phyloP scores from a whole-genome alignment of 495 filamentous ascomycete genomes.

The Glutinoglossum americanum region DNA sequence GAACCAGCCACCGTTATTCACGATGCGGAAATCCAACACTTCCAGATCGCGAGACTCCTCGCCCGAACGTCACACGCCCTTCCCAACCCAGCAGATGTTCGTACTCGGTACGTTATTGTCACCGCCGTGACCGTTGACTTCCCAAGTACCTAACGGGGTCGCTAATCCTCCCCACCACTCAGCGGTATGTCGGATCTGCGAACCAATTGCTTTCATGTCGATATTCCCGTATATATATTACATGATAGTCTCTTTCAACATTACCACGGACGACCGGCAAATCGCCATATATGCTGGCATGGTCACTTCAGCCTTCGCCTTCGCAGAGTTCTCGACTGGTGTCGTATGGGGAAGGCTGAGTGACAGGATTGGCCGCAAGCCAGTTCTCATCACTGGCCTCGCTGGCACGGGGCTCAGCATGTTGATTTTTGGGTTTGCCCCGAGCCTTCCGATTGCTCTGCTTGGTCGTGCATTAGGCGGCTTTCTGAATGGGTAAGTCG shows the following conservation, averaged over 20 bases:
- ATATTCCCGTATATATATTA: constrained; percentile 98
- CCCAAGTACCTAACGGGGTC: background rate
- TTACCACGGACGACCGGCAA: constrained; percentile 52
- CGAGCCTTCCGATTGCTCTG: constrained; percentile 62
- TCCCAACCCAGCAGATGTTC: constrained; percentile 10
- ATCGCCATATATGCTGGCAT: constrained; percentile 88
- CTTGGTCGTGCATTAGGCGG: constrained; percentile 77
- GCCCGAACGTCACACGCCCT: constrained; percentile 1
- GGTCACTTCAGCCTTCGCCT: constrained; percentile 91
- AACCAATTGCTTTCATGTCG: constrained; percentile 98
- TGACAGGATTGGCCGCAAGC: constrained; percentile 81
- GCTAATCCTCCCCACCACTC: constrained; percentile 3
- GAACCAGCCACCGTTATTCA: background rate
- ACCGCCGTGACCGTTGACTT: background rate
- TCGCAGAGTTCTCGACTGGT: constrained; percentile 81
- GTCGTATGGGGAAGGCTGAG: constrained; percentile 86
- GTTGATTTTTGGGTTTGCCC: constrained; percentile 79
- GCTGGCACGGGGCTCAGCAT: constrained; percentile 85
- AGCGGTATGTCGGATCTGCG: constrained; percentile 90
- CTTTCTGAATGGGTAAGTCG: constrained; percentile 67
- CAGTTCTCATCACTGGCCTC: constrained; percentile 70
- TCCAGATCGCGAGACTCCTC: background rate
- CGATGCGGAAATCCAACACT: background rate
- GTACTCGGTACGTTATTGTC: constrained; percentile 5
- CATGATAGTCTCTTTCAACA: constrained; percentile 85